Conservation (phyloP, 2,329 filamentous ascomycete species). For the Gaeumannomyces tritici region DNA sequence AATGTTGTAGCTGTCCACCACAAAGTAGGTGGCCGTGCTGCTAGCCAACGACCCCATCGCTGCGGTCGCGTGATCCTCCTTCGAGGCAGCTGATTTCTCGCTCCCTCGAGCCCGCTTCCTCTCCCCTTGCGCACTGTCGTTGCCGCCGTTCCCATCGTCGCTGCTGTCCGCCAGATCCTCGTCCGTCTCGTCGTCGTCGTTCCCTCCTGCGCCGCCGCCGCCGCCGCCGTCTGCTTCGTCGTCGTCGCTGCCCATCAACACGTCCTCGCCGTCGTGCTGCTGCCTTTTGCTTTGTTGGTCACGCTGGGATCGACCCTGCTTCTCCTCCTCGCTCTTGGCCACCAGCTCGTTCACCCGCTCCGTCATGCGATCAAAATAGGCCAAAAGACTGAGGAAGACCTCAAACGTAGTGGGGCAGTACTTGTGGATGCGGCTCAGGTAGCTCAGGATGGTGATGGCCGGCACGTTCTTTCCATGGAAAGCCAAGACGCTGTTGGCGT, state of each 20-base stretch:
- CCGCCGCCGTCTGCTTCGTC: neutral
- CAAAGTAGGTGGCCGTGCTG: slow-evolving; percentile 54
- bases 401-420: slow-evolving; percentile 98
- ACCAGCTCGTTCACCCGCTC: slow-evolving; percentile 83
- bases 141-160: neutral
- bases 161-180: slow-evolving; percentile 40
- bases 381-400: slow-evolving; percentile 87
- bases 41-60: neutral
- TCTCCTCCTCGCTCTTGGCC: slow-evolving; percentile 52
- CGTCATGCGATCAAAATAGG: slow-evolving; percentile 99
- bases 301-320: slow-evolving; percentile 15
- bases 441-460: slow-evolving; percentile 93
- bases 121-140: neutral
- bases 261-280: slow-evolving; percentile 8
- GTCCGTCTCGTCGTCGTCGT: slow-evolving; percentile 34
- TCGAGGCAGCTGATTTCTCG: slow-evolving; percentile 6
- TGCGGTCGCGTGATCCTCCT: neutral
- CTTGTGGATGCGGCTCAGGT: slow-evolving; percentile 92
- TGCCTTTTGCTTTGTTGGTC: slow-evolving; percentile 5
- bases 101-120: slow-evolving; percentile 9
- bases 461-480: slow-evolving; percentile 98
- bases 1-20: slow-evolving; percentile 98
- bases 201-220: slow-evolving; percentile 11
- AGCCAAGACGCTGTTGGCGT: slow-evolving; percentile 65
- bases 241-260: neutral